phyloP scores from a whole-genome alignment of 768 basidiomycete species.

The Boletus patriciae region DNA sequence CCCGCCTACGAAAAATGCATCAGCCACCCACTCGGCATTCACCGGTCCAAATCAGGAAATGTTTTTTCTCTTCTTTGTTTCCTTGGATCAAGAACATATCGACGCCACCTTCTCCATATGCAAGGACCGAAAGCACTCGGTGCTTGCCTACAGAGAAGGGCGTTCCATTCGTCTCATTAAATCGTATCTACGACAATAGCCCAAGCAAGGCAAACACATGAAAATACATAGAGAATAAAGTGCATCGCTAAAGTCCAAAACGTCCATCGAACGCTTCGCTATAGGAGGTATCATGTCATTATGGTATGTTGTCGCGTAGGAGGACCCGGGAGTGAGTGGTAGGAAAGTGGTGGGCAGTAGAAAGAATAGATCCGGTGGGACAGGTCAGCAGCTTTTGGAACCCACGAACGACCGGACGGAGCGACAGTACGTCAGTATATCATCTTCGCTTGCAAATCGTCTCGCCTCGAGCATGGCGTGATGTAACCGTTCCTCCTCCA shows the following conservation, averaged over 20 bases:
- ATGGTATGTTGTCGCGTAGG: constrained; percentile 23
- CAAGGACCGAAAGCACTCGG: constrained; percentile 28
- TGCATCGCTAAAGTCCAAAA: constrained; percentile 21
- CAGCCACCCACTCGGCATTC: constrained; percentile 25
- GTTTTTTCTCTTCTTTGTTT: not conserved
- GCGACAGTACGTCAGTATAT: constrained; percentile 54
- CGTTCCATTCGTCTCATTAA: not conserved
- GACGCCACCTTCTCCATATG: constrained; percentile 27
- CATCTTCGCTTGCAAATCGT: constrained; percentile 50
- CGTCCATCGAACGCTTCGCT: constrained; percentile 3
- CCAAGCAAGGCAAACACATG: constrained; percentile 3
- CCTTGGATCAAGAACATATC: not conserved
- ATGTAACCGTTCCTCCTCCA: constrained; percentile 63
- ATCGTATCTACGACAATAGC: not conserved
- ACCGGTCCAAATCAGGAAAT: constrained; percentile 20
- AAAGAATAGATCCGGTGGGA: not conserved
- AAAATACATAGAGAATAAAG: constrained; percentile 28
- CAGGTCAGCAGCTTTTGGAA: constrained; percentile 41
- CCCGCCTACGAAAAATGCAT: constrained; percentile 21
- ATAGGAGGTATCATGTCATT: constrained; percentile 24
- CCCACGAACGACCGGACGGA: constrained; percentile 63
- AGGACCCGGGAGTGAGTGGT: constrained; percentile 7
- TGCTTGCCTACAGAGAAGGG: constrained; percentile 30
- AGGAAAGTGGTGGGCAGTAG: not conserved
- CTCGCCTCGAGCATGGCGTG: constrained; percentile 62